Conservation (phyloP, 345 rosid species). For the Brassica cretica region DNA sequence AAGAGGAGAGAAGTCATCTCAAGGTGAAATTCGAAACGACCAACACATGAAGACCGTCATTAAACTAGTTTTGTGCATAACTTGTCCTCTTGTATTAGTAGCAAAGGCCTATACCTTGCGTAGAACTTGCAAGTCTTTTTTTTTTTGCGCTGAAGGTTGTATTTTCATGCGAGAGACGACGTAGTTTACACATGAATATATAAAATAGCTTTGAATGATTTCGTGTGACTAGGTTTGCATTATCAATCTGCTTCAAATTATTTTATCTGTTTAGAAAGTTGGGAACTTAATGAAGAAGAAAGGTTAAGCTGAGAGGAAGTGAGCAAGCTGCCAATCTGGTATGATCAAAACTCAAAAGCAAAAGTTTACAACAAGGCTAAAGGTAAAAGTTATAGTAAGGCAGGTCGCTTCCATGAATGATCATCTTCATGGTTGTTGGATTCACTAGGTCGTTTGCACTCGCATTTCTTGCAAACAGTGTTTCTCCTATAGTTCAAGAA, state of each 20-base stretch:
- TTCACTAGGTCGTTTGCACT: conserved; percentile 44
- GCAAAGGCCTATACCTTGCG: conserved; percentile 2
- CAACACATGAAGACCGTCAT: conserved; percentile 5
- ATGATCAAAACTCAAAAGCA: neutral
- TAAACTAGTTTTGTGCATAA: conserved; percentile 6
- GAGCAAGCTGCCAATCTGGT: conserved; percentile 1
- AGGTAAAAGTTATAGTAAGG: conserved; percentile 18
- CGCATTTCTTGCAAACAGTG: conserved; percentile 59
- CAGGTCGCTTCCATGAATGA: conserved; percentile 40
- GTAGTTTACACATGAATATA: neutral
- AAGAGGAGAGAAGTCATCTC: conserved; percentile 6
- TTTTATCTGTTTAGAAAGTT: neutral
- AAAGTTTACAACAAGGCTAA: conserved; percentile 21
- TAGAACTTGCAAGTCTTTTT: neutral
- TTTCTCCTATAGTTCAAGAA: conserved; percentile 73
- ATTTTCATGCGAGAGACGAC: conserved; percentile 11
- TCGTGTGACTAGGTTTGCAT: neutral
- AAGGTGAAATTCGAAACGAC: conserved; percentile 26
- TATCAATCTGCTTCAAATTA: neutral
- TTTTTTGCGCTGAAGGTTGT: conserved; percentile 7
- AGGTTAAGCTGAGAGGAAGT: conserved; percentile 6
- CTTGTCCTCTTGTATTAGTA: neutral
- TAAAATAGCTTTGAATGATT: conserved; percentile 2
- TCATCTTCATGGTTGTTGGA: conserved; percentile 31
- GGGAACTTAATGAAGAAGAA: neutral